Conservation (phyloP, 2,329 filamentous ascomycete species). For the Zymoseptoria passerinii region DNA sequence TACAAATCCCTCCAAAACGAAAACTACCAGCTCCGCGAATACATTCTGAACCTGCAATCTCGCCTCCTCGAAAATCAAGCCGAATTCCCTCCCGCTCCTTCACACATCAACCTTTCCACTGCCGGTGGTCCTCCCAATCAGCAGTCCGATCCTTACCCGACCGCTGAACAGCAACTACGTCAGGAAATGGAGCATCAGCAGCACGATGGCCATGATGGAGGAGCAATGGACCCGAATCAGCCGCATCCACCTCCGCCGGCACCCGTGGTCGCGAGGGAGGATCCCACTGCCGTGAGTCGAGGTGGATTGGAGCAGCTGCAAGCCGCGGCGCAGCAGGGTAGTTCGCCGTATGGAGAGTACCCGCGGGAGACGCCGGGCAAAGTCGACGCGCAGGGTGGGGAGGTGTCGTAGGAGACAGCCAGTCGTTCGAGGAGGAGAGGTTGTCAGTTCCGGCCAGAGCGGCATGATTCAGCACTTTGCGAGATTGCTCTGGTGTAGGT, state of each 20-base stretch:
- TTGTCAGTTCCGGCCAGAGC: background rate
- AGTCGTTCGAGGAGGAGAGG: background rate
- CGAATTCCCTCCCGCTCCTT: conserved; percentile 75
- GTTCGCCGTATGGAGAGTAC: conserved; percentile 10
- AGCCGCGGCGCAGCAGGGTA: conserved; percentile 19
- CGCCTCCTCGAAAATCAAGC: conserved; percentile 74
- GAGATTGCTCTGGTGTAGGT: background rate
- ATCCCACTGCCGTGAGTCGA: conserved; percentile 4
- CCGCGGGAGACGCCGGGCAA: background rate
- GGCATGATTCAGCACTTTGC: background rate
- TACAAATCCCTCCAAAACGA: conserved; percentile 78
- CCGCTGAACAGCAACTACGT: conserved; percentile 16
- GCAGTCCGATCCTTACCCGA: conserved; percentile 13
- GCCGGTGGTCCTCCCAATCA: conserved; percentile 3
- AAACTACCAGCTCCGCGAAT: conserved; percentile 85
- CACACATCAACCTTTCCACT: conserved; percentile 59
- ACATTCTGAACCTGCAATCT: conserved; percentile 83
- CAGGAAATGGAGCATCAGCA: conserved; percentile 16
- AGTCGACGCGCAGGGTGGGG: background rate
- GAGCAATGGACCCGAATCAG: background rate
- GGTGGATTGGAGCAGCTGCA: conserved; percentile 21
- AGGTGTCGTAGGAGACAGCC: background rate
- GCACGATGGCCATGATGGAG: background rate
- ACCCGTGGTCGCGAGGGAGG: conserved; percentile 15
- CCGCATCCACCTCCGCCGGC: conserved; percentile 10